Evolutionary conservation across 1,284 basidiomycete species (phyloP), one percentile per base, ranked within the genome.

Genomic region (Cutaneotrichosporon sp.): DNA sequence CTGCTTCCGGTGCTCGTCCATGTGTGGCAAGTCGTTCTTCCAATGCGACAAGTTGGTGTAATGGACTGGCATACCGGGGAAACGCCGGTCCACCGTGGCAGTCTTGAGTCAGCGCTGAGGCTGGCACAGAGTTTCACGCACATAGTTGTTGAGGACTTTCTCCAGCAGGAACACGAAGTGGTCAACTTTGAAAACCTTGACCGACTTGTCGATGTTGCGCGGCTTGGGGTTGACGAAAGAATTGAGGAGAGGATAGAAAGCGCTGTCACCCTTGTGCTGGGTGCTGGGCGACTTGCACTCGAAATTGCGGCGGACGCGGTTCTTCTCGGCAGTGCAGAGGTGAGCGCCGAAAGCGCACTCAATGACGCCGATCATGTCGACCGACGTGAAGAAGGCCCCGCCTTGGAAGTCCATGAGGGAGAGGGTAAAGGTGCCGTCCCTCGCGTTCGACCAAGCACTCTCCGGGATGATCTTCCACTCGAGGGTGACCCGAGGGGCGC

Each of bases 181-280:
- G 49, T 84, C 85, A 95, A 95, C 98, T n/a, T 89, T 87, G 74
- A 98, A 98, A 2, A 97, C 93, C 80, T 98, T 98, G 75, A 98
- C 85, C 72, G 97, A 93, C 83, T 98, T 97, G 78, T 97, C 95
- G 65, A 98, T 98, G 77, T 95, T 95, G 56, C 95, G 84, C 6
- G 95, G 95, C 77, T 92, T 94, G 3, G 95, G 95, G 59, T 90
- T 87, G 0, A 92, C 91, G 73, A 97, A 95, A 60, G 90, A 87
- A 95, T 98, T 97, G 81, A 98, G 94, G 67, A 87, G 85, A 79
- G 91, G 88, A 83, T 97, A 98, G 80, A 97, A 93, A 55, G 59
- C 58, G 9, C 60, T 58, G 71, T 92, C 90, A 65, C 86, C 88
- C 81, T 97, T 98, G 51, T 90, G 90, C 6, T 97, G 87, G 0